A percentile compares a stretch with the other conserved stretches of the same genome.
Evolutionary conservation across 345 rosid genomes (phyloP).

Genomic region (Brassica incana): DNA sequence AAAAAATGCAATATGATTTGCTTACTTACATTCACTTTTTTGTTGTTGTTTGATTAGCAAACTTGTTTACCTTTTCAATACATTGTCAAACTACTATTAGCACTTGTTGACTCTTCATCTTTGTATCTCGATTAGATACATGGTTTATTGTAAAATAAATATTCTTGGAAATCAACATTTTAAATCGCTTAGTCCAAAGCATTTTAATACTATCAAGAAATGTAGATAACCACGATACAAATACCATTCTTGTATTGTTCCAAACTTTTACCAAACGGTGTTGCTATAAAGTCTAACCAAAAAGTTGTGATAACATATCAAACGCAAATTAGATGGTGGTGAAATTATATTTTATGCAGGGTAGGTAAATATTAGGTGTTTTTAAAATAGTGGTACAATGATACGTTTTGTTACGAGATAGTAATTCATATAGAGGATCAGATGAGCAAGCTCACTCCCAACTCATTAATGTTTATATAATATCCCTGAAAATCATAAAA

Average conservation of each 20-base stretch:
- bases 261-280: background rate
- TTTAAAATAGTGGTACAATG: background rate
- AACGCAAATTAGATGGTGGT: background rate
- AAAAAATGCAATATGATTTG: background rate
- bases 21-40: background rate
- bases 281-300: background rate
- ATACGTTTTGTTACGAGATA: background rate
- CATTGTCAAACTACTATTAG: background rate
- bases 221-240: background rate
- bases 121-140: slow-evolving; percentile 9
- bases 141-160: slow-evolving; percentile 7
- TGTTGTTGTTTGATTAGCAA: background rate
- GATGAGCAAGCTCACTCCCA: background rate
- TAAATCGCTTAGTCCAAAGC: slow-evolving; percentile 4
- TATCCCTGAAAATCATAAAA: background rate
- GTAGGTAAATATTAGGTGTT: background rate
- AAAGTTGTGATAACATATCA: background rate
- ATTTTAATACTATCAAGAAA: background rate
- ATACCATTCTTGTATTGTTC: background rate
- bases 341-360: background rate
- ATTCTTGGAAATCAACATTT: slow-evolving; percentile 13
- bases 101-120: background rate
- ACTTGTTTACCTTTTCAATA: background rate
- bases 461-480: background rate
- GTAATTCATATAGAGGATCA: background rate